These are phyloP conservation scores for Zasmidium angulare DNA, from an alignment of 2,329 filamentous ascomycete genomes.

Conservation along the genomic window DNA sequence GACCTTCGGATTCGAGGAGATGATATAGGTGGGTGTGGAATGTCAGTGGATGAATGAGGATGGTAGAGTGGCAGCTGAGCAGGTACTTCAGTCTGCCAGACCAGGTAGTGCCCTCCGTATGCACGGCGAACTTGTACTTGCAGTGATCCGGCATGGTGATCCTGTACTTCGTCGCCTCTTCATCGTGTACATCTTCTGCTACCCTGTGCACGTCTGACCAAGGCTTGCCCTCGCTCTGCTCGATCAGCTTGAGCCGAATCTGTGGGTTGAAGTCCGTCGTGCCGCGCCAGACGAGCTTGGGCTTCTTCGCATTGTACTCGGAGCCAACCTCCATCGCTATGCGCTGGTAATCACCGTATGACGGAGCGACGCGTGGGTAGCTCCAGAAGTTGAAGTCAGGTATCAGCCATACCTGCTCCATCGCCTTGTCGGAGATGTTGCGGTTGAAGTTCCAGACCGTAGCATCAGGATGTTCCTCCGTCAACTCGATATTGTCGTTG, in stretches of 20 bases:
- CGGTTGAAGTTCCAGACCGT: slow-evolving; percentile 46
- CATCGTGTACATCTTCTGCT: slow-evolving; percentile 24
- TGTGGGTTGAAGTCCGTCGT: slow-evolving; percentile 35
- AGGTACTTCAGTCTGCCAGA: slow-evolving; percentile 37
- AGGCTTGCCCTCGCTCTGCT: slow-evolving; percentile 32
- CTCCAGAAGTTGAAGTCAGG: slow-evolving; percentile 57
- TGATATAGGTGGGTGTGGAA: slow-evolving; percentile 36
- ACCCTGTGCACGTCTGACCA: slow-evolving; percentile 48
- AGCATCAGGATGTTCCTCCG: slow-evolving; percentile 24
- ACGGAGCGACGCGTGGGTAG: slow-evolving; percentile 39
- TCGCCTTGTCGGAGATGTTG: slow-evolving; percentile 31
- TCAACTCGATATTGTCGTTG: slow-evolving; percentile 43
- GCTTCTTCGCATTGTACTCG: slow-evolving; percentile 42
- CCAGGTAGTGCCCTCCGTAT: slow-evolving; percentile 38
- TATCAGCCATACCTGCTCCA: slow-evolving; percentile 48
- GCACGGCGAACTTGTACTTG: slow-evolving; percentile 33
- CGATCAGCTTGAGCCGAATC: slow-evolving; percentile 34
- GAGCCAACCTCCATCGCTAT: slow-evolving; percentile 26
- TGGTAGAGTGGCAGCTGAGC: slow-evolving; percentile 34
- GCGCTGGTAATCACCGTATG: slow-evolving; percentile 27
- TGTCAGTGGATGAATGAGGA: slow-evolving; percentile 31
- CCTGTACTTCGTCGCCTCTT: slow-evolving; percentile 25
- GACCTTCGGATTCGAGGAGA: slow-evolving; percentile 28
- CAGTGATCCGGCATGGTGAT: slow-evolving; percentile 35
- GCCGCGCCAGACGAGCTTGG: slow-evolving; percentile 52